Conservation (phyloP, 805 yeast genomes). For the Candida koratica region DNA sequence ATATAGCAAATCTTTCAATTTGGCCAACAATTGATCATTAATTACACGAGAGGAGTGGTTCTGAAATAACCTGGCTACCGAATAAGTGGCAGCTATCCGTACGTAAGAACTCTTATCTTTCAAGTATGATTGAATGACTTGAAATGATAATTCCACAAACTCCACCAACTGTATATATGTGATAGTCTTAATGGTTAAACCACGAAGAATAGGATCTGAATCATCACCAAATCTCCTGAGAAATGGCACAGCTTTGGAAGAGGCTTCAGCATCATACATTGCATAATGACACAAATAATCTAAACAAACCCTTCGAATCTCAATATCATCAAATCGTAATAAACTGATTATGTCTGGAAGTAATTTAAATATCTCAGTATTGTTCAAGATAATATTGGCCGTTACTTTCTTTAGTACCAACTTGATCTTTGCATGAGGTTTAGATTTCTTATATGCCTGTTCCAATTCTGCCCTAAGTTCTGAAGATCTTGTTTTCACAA, state of each 20-base stretch:
- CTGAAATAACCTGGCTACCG: slow-evolving; percentile 65
- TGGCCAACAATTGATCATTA: slow-evolving; percentile 40
- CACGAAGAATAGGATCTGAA: slow-evolving; percentile 45
- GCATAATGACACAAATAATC: slow-evolving; percentile 63
- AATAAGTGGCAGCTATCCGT: slow-evolving; percentile 64
- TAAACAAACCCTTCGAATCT: slow-evolving; percentile 67
- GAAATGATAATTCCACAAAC: slow-evolving; percentile 45
- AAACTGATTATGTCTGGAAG: slow-evolving; percentile 59
- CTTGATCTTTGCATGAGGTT: slow-evolving; percentile 35
- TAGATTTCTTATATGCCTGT: slow-evolving; percentile 40
- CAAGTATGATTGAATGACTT: slow-evolving; percentile 32
- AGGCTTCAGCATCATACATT: slow-evolving; percentile 51
- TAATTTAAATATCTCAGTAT: slow-evolving; percentile 65
- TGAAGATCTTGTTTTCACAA: slow-evolving; percentile 35
- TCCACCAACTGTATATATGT: slow-evolving; percentile 55
- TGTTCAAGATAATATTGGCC: slow-evolving; percentile 81
- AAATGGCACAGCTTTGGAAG: slow-evolving; percentile 51
- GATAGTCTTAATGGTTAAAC: slow-evolving; percentile 61
- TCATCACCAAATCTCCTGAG: slow-evolving; percentile 52
- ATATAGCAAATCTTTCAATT: slow-evolving; percentile 49
- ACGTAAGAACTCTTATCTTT: slow-evolving; percentile 54
- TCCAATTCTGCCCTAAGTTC: slow-evolving; percentile 42
- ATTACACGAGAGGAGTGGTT: slow-evolving; percentile 46
- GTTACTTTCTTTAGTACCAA: slow-evolving; percentile 60
- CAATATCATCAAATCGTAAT: slow-evolving; percentile 57